Evolutionary conservation across 2,329 filamentous ascomycete species (phyloP).

Genomic region (Penicillium sp.): DNA sequence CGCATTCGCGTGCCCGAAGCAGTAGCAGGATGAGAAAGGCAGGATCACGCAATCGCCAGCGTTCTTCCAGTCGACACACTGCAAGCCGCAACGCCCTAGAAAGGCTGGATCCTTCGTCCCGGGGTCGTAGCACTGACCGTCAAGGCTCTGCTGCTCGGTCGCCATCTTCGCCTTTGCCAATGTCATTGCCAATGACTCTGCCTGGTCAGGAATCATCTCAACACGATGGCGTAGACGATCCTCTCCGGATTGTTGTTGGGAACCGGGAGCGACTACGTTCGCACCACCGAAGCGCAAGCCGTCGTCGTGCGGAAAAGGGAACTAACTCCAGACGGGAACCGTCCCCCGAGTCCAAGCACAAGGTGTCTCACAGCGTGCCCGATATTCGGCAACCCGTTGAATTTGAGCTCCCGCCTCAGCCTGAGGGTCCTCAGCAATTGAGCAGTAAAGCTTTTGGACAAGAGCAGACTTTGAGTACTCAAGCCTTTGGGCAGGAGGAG

Average conservation of each 20-base stretch:
- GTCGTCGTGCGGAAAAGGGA: conserved; percentile 44
- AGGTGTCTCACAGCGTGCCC: conserved; percentile 37
- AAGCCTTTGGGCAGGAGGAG: conserved; percentile 2
- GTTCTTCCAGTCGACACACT: conserved; percentile 45
- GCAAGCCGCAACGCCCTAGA: conserved; percentile 37
- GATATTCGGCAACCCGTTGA: conserved; percentile 28
- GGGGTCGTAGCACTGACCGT: conserved; percentile 66
- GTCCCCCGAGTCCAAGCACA: conserved; percentile 48
- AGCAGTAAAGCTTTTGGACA: conserved; percentile 13
- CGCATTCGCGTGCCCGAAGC: conserved; percentile 30
- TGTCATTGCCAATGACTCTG: conserved; percentile 57
- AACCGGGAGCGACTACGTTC: conserved; percentile 50
- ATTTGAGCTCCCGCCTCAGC: conserved; percentile 11
- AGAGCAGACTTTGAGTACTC: conserved; percentile 3
- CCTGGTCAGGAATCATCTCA: conserved; percentile 51
- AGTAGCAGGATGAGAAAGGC: conserved; percentile 56
- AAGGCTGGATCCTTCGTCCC: conserved; percentile 19
- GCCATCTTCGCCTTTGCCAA: conserved; percentile 77
- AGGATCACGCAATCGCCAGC: conserved; percentile 35
- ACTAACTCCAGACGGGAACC: conserved; percentile 45
- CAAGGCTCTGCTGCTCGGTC: conserved; percentile 64
- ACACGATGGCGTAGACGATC: conserved; percentile 64
- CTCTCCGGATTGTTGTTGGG: conserved; percentile 44
- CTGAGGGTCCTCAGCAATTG: conserved; percentile 7
- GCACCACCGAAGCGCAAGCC: conserved; percentile 54